Percentiles rank a stretch among this genome's conserved stretches.
Evolutionary conservation across 2,329 filamentous ascomycete species (phyloP).

Genomic region (Colletotrichum sp.): DNA sequence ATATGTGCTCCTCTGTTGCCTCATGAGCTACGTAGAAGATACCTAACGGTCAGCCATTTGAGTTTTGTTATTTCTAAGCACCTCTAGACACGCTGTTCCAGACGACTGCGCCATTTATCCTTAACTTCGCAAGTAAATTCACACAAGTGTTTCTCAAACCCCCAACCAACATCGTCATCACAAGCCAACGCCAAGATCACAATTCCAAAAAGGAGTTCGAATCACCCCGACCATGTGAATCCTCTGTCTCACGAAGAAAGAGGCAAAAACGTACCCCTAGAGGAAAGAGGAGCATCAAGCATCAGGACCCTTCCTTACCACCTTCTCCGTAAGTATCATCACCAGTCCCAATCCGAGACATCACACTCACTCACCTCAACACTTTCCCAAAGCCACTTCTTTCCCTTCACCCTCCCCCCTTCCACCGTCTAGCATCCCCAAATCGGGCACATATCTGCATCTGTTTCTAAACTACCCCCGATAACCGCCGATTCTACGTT

Average conservation of each 20-base stretch:
- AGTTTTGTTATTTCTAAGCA: neutral
- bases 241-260: neutral
- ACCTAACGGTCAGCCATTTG: neutral
- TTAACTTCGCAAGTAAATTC: neutral
- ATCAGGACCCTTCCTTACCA: neutral
- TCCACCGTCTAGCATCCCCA: neutral
- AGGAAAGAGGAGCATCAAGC: neutral
- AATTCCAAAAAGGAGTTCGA: neutral
- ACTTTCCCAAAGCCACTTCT: neutral
- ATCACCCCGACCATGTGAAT: neutral
- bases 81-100: neutral
- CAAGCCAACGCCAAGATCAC: neutral
- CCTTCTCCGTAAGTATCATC: neutral
- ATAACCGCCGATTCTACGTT: neutral
- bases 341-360: neutral
- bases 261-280: neutral
- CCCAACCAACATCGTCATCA: neutral
- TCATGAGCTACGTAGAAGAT: fast-evolving
- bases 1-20: neutral
- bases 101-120: neutral
- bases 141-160: neutral
- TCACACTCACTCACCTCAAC: neutral
- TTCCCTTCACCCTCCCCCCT: neutral
- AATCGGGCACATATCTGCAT: neutral
- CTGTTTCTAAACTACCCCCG: neutral